Evolutionary conservation across 345 rosid genomes (phyloP).

Genomic region (Combretum micranthum): DNA sequence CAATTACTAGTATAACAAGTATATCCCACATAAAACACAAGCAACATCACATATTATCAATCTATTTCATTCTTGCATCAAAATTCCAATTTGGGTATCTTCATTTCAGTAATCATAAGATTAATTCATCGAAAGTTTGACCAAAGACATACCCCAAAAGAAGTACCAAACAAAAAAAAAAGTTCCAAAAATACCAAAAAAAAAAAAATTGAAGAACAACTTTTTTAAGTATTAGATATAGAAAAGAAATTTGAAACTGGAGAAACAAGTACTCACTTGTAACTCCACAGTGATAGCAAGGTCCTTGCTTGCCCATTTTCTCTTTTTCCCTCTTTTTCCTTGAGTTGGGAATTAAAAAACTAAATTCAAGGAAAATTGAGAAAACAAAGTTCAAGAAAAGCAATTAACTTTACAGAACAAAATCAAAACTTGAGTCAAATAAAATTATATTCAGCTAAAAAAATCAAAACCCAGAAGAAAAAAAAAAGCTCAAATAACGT

Average conservation of each 20-base stretch:
- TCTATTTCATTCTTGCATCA: conserved; percentile 15
- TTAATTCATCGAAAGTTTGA: no score
- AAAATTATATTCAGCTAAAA: conserved; percentile 31
- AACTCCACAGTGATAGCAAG: conserved; percentile 98
- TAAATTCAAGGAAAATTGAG: conserved; percentile 13
- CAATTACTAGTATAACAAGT: conserved; percentile 9
- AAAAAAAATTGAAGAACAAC: conserved; percentile 9
- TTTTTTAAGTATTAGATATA: neutral
- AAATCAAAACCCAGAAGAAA: neutral
- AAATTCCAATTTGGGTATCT: neutral
- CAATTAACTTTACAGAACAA: conserved; percentile 16
- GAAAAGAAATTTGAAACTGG: conserved; percentile 15
- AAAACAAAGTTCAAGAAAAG: conserved; percentile 5
- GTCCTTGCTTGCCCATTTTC: conserved; percentile 95
- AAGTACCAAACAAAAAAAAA: neutral
- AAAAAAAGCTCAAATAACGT: conserved; percentile 5
- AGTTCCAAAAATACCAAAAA: no score
- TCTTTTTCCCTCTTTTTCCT: conserved; percentile 11
- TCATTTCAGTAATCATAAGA: no score
- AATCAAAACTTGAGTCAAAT: conserved; percentile 3
- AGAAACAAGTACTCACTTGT: conserved; percentile 92
- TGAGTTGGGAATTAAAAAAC: conserved; percentile 9
- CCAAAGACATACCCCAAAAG: no score
- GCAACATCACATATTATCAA: conserved; percentile 16
- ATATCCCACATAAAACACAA: conserved; percentile 21